These are phyloP conservation scores for Peltaster fructicola DNA, from an alignment of 2,329 filamentous ascomycete species.

Conservation along the genomic window DNA sequence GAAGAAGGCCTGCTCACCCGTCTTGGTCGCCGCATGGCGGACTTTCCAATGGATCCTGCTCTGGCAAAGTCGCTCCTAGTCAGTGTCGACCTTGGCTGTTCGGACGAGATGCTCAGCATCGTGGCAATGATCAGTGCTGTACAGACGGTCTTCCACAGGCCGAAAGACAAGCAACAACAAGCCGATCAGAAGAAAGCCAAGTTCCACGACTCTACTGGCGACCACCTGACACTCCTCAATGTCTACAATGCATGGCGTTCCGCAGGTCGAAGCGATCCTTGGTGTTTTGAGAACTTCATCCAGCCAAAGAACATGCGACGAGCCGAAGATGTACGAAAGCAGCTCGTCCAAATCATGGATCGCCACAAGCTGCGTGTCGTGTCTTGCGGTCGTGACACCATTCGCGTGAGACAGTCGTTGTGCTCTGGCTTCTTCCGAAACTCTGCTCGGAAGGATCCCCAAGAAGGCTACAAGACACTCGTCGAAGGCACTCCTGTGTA, in stretches of 20 bases:
- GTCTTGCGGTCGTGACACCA: slow-evolving; percentile 74
- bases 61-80: slow-evolving; percentile 81
- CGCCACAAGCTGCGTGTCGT: slow-evolving; percentile 68
- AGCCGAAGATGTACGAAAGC: slow-evolving; percentile 80
- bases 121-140: slow-evolving; percentile 79
- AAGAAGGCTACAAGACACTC: slow-evolving; percentile 94
- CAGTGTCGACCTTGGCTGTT: slow-evolving; percentile 72
- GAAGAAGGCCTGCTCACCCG: slow-evolving; percentile 89
- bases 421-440: slow-evolving; percentile 95
- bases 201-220: slow-evolving; percentile 87
- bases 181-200: slow-evolving; percentile 96
- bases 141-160: slow-evolving; percentile 76
- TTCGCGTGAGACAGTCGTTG: slow-evolving; percentile 71
- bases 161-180: slow-evolving; percentile 91
- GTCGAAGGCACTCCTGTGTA: slow-evolving; percentile 91
- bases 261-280: slow-evolving; percentile 62
- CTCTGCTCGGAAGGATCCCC: slow-evolving; percentile 80
- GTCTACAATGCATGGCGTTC: slow-evolving; percentile 97
- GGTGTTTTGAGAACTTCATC: slow-evolving; percentile 98
- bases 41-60: slow-evolving; percentile 93
- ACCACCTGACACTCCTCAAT: slow-evolving; percentile 87
- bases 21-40: slow-evolving; percentile 88
- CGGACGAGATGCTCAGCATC: slow-evolving; percentile 85
- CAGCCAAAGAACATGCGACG: slow-evolving; percentile 77
- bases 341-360: slow-evolving; percentile 85